A percentile compares a stretch with the other conserved stretches of the same genome.
phyloP scores from a whole-genome alignment of 192 early-diverging fungal species.

The Funneliformis mosseae region DNA sequence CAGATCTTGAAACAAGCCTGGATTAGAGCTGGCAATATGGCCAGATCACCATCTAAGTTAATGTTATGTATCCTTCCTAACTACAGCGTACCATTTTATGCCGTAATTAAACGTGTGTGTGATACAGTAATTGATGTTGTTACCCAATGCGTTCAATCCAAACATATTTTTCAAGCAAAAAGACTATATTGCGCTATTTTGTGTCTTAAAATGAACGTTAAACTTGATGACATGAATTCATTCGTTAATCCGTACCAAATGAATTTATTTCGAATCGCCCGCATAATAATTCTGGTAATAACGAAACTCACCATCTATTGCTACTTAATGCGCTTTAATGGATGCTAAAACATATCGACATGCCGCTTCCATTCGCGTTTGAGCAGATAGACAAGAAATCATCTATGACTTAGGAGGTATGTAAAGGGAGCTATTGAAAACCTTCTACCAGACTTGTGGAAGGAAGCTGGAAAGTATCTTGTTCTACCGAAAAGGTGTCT shows the following conservation, averaged over 20 bases:
- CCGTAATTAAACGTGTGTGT: slow-evolving; percentile 78
- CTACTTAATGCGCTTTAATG: slow-evolving; percentile 38
- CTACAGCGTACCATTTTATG: slow-evolving; percentile 67
- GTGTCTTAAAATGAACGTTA: slow-evolving; percentile 91
- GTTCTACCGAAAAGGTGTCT: slow-evolving; percentile 90
- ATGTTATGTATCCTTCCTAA: slow-evolving; percentile 70
- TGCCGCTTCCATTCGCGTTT: slow-evolving; percentile 32
- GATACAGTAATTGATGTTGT: neutral
- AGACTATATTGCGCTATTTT: slow-evolving; percentile 94
- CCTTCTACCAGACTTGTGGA: neutral
- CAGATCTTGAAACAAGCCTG: slow-evolving; percentile 70
- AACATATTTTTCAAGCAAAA: slow-evolving; percentile 60
- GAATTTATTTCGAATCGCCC: slow-evolving; percentile 73
- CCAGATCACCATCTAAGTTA: neutral
- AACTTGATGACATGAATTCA: slow-evolving; percentile 68
- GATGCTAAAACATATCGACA: slow-evolving; percentile 28
- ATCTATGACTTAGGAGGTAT: slow-evolving; percentile 66
- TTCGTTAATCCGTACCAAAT: slow-evolving; percentile 54
- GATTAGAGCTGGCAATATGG: slow-evolving; percentile 67
- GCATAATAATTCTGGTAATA: slow-evolving; percentile 17
- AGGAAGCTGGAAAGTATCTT: slow-evolving; percentile 47
- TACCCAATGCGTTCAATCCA: slow-evolving; percentile 73
- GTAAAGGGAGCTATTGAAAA: slow-evolving; percentile 34
- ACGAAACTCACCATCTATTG: slow-evolving; percentile 82
- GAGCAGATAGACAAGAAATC: slow-evolving; percentile 66